These are phyloP conservation scores for Babesia bovis DNA, from an alignment of 169 alveolate genomes.

Conservation along the genomic window DNA sequence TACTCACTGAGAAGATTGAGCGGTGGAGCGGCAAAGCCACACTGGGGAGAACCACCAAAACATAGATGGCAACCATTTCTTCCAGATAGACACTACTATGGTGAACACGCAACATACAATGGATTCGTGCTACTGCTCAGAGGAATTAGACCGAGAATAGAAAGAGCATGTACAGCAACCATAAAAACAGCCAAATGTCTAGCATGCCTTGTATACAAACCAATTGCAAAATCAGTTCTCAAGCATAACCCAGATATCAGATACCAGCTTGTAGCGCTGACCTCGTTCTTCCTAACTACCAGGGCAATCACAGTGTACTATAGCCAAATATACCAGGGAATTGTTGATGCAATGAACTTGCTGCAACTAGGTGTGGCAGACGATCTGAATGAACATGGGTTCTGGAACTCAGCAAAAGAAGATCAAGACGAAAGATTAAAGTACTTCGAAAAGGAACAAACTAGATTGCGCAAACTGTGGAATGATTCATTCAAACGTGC, in stretches of 20 bases:
- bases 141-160: conserved; percentile 71
- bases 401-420: conserved; percentile 78
- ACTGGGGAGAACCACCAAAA: conserved; percentile 70
- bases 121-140: conserved; percentile 71
- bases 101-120: conserved; percentile 76
- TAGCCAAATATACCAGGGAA: conserved; percentile 77
- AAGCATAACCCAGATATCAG: conserved; percentile 85
- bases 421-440: conserved; percentile 65
- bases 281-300: conserved; percentile 80
- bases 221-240: conserved; percentile 65
- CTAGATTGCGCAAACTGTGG: conserved; percentile 73
- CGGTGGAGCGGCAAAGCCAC: conserved; percentile 80
- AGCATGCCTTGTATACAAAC: conserved; percentile 56
- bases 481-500: conserved; percentile 75
- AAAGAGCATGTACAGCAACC: conserved; percentile 42
- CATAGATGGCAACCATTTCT: conserved; percentile 71
- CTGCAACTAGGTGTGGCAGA: conserved; percentile 77
- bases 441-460: conserved; percentile 73
- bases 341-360: conserved; percentile 73
- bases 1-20: conserved; percentile 45
- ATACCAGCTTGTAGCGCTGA: conserved; percentile 82
- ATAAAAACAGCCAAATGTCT: conserved; percentile 16
- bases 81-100: conserved; percentile 75
- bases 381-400: conserved; percentile 80
- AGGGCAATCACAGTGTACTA: conserved; percentile 76